These are phyloP conservation scores for Neonectria punicea DNA, from an alignment of 2,329 filamentous ascomycete species.

Conservation along the genomic window DNA sequence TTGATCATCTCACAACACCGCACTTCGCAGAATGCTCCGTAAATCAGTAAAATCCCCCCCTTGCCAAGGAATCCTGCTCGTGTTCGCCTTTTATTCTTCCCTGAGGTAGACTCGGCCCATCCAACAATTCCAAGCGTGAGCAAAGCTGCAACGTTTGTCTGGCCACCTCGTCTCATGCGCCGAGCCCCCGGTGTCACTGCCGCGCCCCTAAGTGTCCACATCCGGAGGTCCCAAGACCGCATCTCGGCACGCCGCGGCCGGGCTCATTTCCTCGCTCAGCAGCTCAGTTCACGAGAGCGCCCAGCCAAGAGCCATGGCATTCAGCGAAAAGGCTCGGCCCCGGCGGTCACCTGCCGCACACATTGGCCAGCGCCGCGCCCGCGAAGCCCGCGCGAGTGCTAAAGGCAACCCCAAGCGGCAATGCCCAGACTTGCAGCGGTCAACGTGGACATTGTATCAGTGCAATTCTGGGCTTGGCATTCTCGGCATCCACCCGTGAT, in stretches of 20 bases:
- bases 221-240: slow-evolving; percentile 37
- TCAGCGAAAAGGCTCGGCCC: slow-evolving; percentile 36
- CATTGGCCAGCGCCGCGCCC: slow-evolving; percentile 34
- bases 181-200: slow-evolving; percentile 15
- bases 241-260: slow-evolving; percentile 41
- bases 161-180: background rate
- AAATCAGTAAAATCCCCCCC: slow-evolving; percentile 7
- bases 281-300: slow-evolving; percentile 27
- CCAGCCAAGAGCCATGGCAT: slow-evolving; percentile 41
- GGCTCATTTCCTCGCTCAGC: slow-evolving; percentile 36
- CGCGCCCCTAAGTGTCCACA: slow-evolving; percentile 29
- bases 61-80: slow-evolving; percentile 15
- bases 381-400: slow-evolving; percentile 22
- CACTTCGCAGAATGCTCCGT: background rate
- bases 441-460: slow-evolving; percentile 45
- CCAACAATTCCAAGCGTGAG: slow-evolving; percentile 5
- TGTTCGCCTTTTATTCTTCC: slow-evolving; percentile 2
- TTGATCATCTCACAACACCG: too few species aligned
- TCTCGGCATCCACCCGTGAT: slow-evolving; percentile 46
- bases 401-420: slow-evolving; percentile 17
- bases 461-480: slow-evolving; percentile 44
- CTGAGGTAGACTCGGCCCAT: background rate
- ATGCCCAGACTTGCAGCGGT: slow-evolving; percentile 42
- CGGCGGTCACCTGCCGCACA: slow-evolving; percentile 26
- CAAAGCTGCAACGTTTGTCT: background rate